Conservation (phyloP, 495 filamentous ascomycete species). For the Neurospora sp. region DNA sequence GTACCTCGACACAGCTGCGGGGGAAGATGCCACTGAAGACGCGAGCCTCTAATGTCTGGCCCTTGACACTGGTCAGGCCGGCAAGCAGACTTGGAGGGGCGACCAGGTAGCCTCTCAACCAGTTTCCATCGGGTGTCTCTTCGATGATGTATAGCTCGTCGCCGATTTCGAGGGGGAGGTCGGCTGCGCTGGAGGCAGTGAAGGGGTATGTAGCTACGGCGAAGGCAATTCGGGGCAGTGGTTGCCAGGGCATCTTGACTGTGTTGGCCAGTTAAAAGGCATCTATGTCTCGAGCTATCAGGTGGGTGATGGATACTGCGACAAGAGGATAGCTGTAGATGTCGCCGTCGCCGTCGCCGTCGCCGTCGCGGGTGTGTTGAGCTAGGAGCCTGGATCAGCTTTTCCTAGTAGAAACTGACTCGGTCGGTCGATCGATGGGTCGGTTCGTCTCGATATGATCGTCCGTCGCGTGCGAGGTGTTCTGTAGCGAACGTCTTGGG, state of each 20-base stretch:
- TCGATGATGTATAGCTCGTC: conserved; percentile 99
- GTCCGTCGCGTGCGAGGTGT: not conserved
- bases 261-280: conserved; percentile 18
- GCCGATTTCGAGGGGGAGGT: conserved; percentile 93
- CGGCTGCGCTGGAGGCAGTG: conserved; percentile 70
- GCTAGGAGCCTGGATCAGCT: not conserved
- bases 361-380: not conserved
- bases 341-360: not conserved
- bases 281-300: conserved; percentile 11
- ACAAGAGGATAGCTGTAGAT: not conserved
- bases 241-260: conserved; percentile 80
- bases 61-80: conserved; percentile 82
- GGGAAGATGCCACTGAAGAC: conserved; percentile 98
- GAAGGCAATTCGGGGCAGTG: conserved; percentile 93
- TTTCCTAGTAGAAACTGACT: not conserved
- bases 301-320: not conserved
- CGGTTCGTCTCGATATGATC: not conserved
- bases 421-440: not conserved
- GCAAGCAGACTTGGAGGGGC: conserved; percentile 88
- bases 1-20: conserved; percentile 73
- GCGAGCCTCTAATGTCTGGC: conserved; percentile 85
- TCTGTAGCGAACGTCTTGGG: not conserved
- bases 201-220: conserved; percentile 93
- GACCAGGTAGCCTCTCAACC: conserved; percentile 92
- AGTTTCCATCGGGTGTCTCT: conserved; percentile 73